phyloP scores from a whole-genome alignment of 2,329 filamentous ascomycete species.

The Colletotrichum sp. region DNA sequence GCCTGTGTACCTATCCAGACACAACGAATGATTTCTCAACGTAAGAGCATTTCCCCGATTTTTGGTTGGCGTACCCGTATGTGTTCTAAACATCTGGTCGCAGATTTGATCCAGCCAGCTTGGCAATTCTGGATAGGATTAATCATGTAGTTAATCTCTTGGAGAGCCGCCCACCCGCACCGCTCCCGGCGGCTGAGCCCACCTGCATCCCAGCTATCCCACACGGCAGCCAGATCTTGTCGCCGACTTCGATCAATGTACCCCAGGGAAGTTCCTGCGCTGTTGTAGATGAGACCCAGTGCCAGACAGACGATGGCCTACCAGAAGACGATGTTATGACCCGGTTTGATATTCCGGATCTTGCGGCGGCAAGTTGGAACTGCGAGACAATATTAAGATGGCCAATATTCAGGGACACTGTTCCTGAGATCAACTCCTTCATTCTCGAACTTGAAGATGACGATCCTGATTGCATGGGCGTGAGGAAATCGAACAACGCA shows the following conservation, averaged over 20 bases:
- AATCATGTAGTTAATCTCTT: slow-evolving; percentile 28
- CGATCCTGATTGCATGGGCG: slow-evolving; percentile 9
- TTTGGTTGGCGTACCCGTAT: too few species aligned
- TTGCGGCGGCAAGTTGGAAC: slow-evolving; percentile 17
- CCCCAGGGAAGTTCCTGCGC: background rate
- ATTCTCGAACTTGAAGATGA: slow-evolving; percentile 19
- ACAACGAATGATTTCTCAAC: slow-evolving; percentile 29
- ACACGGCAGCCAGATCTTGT: background rate
- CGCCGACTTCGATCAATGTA: background rate
- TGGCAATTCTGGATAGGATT: slow-evolving; percentile 35
- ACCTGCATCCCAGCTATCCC: background rate
- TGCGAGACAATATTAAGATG: slow-evolving; percentile 31
- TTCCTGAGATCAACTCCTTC: slow-evolving; percentile 23
- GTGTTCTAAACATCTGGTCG: background rate
- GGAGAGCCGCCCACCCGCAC: slow-evolving; percentile 2
- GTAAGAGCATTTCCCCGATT: background rate
- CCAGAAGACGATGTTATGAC: slow-evolving; percentile 3
- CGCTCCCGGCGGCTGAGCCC: background rate
- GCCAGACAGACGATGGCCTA: background rate
- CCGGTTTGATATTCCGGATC: slow-evolving; percentile 16
- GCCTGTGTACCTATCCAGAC: slow-evolving; percentile 35
- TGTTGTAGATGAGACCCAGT: background rate
- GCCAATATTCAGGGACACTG: slow-evolving; percentile 29
- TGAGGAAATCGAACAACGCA: background rate
- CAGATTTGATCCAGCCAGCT: slow-evolving; percentile 39